Conservation (phyloP, 2,329 filamentous ascomycete genomes). For the Monosporascus ibericus region DNA sequence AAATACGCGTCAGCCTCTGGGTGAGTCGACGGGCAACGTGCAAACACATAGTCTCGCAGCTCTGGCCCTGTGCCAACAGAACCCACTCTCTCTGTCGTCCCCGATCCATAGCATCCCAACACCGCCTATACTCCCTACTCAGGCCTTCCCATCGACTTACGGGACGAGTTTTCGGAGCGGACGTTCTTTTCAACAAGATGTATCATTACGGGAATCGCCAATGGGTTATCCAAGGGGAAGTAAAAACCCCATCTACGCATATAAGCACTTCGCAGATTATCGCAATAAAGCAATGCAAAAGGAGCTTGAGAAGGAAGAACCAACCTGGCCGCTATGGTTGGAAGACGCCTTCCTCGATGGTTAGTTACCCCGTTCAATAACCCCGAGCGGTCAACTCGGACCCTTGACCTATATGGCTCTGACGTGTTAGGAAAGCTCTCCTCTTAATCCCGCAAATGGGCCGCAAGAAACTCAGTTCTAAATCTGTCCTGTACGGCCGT, state of each 20-base stretch:
- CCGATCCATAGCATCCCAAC: slow-evolving; percentile 34
- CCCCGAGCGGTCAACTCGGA: slow-evolving; percentile 1
- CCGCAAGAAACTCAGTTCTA: slow-evolving; percentile 59
- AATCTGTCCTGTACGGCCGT: slow-evolving; percentile 57
- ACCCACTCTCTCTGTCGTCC: slow-evolving; percentile 35
- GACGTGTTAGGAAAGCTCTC: slow-evolving; percentile 40
- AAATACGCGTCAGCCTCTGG: slow-evolving; percentile 37
- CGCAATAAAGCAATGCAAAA: slow-evolving; percentile 60
- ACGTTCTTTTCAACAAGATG: slow-evolving; percentile 28
- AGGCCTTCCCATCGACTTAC: slow-evolving; percentile 45
- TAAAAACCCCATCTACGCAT: slow-evolving; percentile 56
- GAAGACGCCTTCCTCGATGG: slow-evolving; percentile 64
- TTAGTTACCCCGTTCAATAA: slow-evolving; percentile 28
- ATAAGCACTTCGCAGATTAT: slow-evolving; percentile 59
- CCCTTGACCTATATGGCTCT: slow-evolving; percentile 5
- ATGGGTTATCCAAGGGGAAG: slow-evolving; percentile 26
- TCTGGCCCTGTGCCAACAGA: slow-evolving; percentile 39
- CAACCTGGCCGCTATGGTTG: slow-evolving; percentile 55
- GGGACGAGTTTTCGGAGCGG: slow-evolving; percentile 27
- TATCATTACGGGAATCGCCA: slow-evolving; percentile 25
- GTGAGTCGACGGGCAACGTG: slow-evolving; percentile 47
- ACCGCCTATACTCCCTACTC: slow-evolving; percentile 43
- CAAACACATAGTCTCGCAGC: slow-evolving; percentile 34
- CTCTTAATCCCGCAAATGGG: slow-evolving; percentile 62
- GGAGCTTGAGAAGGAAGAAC: slow-evolving; percentile 51